A percentile compares a stretch with the other conserved stretches of the same genome.
phyloP scores from a whole-genome alignment of 495 filamentous ascomycete genomes.

The Podospora pseudopauciseta region DNA sequence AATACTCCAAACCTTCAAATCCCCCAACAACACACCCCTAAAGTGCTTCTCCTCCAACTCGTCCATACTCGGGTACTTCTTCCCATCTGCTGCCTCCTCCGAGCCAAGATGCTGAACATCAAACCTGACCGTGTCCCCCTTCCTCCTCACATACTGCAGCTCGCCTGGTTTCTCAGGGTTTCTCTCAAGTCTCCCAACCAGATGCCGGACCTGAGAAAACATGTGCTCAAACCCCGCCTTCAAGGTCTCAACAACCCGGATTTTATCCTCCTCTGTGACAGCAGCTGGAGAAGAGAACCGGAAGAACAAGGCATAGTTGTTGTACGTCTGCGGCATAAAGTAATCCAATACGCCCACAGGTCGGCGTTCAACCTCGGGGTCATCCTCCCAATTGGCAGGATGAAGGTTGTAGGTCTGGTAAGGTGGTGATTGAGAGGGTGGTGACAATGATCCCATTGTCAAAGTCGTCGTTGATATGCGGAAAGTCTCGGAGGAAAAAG shows the following conservation, averaged over 20 bases:
- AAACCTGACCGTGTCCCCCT: conserved; percentile 36
- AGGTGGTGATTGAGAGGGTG: background rate
- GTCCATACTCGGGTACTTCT: conserved; percentile 26
- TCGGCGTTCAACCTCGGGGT: conserved; percentile 11
- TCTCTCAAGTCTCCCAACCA: background rate
- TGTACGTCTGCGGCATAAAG: conserved; percentile 26
- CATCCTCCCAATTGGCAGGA: background rate
- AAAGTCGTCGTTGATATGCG: background rate
- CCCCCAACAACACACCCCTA: conserved; percentile 22
- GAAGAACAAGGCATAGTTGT: conserved; percentile 38
- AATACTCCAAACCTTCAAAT: conserved; percentile 32
- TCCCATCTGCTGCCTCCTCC: background rate
- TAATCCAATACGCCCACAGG: conserved; percentile 28
- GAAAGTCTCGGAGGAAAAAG: too few relatives aligned
- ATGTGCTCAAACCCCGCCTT: background rate
- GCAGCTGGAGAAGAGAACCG: conserved; percentile 12
- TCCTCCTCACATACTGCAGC: conserved; percentile 38
- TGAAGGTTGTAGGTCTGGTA: background rate
- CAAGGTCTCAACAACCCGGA: background rate
- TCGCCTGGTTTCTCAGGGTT: conserved; percentile 26
- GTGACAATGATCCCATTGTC: background rate
- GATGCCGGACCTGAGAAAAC: background rate
- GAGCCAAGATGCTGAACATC: conserved; percentile 36
- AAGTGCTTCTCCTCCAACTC: conserved; percentile 32
- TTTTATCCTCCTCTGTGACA: conserved; percentile 26